Evolutionary conservation across 169 alveolate species (phyloP).

Genomic region (Eimeria praecox): DNA sequence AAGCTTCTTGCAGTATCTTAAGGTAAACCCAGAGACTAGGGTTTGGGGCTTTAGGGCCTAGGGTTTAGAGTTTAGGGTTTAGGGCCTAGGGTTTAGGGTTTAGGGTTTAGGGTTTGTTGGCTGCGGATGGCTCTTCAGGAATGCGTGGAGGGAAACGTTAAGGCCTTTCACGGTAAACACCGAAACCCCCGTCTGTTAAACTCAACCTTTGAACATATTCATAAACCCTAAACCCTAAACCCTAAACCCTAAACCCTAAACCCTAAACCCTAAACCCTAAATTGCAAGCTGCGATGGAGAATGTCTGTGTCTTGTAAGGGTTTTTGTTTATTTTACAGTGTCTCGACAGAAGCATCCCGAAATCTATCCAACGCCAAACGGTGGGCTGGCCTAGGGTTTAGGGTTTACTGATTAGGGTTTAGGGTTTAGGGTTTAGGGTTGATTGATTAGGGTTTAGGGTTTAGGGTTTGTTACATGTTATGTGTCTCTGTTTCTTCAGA

Average conservation of each 20-base stretch:
- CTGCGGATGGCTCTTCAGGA: not conserved
- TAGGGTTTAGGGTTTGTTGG: not conserved
- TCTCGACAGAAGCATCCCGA: not conserved
- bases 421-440: not conserved
- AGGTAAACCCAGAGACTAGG: not conserved
- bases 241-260: not conserved
- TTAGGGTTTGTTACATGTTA: slow-evolving; percentile 36
- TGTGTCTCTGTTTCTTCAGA: slow-evolving; percentile 43
- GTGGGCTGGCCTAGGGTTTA: not conserved
- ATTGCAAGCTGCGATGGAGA: not conserved
- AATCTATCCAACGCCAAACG: not conserved
- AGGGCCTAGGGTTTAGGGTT: not conserved
- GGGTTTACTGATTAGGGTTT: not conserved
- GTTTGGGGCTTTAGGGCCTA: not conserved
- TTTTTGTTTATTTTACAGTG: not conserved
- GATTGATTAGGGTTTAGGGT: not conserved
- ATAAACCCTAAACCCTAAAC: not conserved
- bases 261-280: slow-evolving; percentile 40
- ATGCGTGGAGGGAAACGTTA: not conserved
- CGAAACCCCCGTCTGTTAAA: not conserved
- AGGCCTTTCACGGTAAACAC: slow-evolving; percentile 3
- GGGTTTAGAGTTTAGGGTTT: slow-evolving; percentile 33
- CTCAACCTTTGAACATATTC: not conserved
- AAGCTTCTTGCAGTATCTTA: not conserved
- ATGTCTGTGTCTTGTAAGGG: not conserved